Conservation (phyloP, 202 grass and related monocot species). For the Bolboschoenoplectus hybrid region DNA sequence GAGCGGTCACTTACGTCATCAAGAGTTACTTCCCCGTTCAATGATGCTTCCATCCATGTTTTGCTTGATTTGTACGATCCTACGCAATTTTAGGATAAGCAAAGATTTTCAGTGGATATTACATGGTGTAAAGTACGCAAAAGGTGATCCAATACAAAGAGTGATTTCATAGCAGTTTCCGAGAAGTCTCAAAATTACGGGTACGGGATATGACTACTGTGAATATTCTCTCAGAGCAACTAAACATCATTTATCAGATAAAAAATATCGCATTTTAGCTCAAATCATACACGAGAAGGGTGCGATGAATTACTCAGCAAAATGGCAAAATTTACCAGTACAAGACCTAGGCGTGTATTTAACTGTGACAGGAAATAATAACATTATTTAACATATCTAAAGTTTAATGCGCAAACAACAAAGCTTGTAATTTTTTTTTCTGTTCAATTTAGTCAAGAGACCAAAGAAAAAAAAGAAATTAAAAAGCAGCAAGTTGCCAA, state of each 20-base stretch:
- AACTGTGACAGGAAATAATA: neutral
- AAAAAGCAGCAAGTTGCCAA: conserved; percentile 1
- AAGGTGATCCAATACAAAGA: neutral
- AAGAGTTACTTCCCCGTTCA: neutral
- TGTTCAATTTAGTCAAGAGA: neutral
- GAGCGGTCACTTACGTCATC: neutral
- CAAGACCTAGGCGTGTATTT: neutral
- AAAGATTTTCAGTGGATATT: neutral
- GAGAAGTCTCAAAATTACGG: neutral
- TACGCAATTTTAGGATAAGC: neutral
- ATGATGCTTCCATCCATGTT: conserved; percentile 20
- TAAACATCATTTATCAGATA: neutral
- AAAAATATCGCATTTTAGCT: too few relatives aligned
- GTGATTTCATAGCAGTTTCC: neutral
- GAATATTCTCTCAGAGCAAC: neutral
- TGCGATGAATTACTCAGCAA: neutral
- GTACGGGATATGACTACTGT: neutral
- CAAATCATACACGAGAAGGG: neutral
- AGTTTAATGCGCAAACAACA: neutral
- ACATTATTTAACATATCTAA: neutral
- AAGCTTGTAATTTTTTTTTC: neutral
- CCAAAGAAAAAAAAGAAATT: neutral
- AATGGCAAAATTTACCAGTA: neutral
- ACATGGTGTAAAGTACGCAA: neutral
- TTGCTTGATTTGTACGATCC: conserved; percentile 6